Conservation (phyloP, 192 early-diverging fungal species). For the Dispira simplex region DNA sequence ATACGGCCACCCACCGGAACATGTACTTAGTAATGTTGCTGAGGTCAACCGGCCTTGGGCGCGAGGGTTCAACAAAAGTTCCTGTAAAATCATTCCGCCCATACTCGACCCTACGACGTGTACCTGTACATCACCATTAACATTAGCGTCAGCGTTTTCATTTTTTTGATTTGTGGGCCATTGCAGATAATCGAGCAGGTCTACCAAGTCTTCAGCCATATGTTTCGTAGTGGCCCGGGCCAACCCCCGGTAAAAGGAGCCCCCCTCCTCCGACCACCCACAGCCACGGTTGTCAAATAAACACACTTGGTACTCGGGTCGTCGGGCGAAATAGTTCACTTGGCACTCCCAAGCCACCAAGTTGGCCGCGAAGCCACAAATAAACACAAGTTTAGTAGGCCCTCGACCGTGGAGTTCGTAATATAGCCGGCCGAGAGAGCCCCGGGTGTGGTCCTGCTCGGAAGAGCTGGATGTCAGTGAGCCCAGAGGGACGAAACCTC, state of each 20-base stretch:
- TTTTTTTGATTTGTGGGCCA: neutral
- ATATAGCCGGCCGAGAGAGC: neutral
- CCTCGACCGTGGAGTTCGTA: constrained; percentile 8
- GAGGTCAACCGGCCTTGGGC: neutral
- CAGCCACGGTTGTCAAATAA: neutral
- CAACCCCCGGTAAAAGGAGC: no score
- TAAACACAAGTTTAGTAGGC: neutral
- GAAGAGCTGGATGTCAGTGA: no score
- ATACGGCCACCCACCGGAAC: neutral
- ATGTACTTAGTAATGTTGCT: neutral
- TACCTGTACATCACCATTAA: neutral
- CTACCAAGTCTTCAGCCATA: constrained; percentile 1
- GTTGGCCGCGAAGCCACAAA: neutral
- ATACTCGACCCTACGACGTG: constrained; percentile 6
- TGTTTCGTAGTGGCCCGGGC: neutral
- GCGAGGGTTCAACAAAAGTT: neutral
- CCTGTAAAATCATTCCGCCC: constrained; percentile 7
- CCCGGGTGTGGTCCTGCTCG: neutral
- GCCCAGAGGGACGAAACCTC: neutral
- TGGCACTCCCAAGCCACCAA: constrained; percentile 1
- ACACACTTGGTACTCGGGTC: neutral
- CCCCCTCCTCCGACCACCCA: neutral
- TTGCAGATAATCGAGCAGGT: neutral
- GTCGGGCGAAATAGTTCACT: neutral
- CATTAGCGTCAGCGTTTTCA: no score